Percentiles rank a stretch among this genome's conserved stretches.
Conservation (phyloP, 345 rosid species). For the Dipteronia sinensis region DNA sequence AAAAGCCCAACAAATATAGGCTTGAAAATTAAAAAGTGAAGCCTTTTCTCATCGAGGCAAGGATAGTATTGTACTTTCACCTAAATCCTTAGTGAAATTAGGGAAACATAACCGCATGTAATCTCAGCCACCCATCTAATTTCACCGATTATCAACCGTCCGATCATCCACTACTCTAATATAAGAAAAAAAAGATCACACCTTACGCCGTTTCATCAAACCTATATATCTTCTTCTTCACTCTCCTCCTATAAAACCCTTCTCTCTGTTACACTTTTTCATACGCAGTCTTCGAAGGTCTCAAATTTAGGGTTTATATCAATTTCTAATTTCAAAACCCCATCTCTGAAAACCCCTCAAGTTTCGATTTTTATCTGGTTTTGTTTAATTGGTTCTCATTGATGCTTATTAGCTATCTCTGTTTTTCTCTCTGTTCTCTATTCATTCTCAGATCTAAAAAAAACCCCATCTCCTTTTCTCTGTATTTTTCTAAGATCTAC, state of each 20-base stretch:
- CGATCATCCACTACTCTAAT: not conserved
- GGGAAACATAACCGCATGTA: not conserved
- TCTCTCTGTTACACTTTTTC: not conserved
- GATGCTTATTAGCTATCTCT: no score
- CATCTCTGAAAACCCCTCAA: no score
- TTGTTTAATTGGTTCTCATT: no score
- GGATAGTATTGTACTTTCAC: not conserved
- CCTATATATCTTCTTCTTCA: not conserved
- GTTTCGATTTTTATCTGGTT: no score
- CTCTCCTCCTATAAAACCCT: not conserved
- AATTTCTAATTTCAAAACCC: no score
- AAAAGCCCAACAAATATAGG: no score
- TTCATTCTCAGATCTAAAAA: not conserved
- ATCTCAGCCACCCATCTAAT: conserved; percentile 10
- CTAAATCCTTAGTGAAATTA: not conserved
- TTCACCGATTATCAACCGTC: conserved; percentile 14
- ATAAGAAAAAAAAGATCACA: conserved; percentile 5
- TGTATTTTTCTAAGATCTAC: not conserved
- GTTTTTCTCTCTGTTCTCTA: not conserved
- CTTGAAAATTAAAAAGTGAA: no score
- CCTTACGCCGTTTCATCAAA: no score
- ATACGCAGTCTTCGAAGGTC: not conserved
- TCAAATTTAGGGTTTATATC: not conserved
- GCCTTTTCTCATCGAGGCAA: not conserved
- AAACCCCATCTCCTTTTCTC: no score